phyloP scores from a whole-genome alignment of 169 alveolate species.

The Neospora caninum region DNA sequence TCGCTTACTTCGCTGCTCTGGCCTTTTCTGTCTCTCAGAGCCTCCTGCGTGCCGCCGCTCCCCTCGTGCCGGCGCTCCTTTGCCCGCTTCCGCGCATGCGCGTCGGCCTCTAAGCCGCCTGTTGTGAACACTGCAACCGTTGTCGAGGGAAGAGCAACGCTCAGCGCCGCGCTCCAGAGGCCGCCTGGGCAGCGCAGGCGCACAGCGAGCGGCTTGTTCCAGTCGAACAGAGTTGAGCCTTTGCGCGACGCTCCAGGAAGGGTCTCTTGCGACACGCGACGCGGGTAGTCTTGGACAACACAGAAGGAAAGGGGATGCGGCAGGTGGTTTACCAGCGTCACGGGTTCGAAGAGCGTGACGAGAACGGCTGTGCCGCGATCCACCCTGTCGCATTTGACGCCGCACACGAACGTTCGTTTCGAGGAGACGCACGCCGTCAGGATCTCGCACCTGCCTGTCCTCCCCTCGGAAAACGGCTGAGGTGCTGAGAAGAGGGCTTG shows the following conservation, averaged over 20 bases:
- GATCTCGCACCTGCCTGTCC: neutral
- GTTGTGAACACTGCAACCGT: neutral
- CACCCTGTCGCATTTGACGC: constrained; percentile 14
- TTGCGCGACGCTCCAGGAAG: constrained; percentile 16
- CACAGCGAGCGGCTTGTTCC: constrained; percentile 19
- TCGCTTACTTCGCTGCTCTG: neutral
- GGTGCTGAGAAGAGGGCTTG: neutral
- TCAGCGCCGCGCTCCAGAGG: constrained; percentile 26
- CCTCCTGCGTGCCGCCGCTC: neutral
- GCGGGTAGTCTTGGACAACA: constrained; percentile 40
- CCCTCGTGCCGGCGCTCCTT: neutral
- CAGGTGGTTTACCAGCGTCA: constrained; percentile 38
- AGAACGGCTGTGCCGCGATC: constrained; percentile 5
- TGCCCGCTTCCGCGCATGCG: neutral
- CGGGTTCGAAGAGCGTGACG: constrained; percentile 50
- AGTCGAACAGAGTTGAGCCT: constrained; percentile 54
- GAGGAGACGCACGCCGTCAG: constrained; percentile 56
- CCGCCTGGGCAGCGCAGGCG: constrained; percentile 42
- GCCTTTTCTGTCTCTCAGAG: neutral
- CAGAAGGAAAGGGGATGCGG: constrained; percentile 34
- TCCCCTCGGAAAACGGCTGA: neutral
- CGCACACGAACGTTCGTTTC: constrained; percentile 56
- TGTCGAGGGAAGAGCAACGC: neutral
- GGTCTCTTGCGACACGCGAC: constrained; percentile 14
- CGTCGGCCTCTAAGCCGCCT: neutral